These are phyloP conservation scores for Populus davidiana DNA, from an alignment of 345 rosid genomes.

Conservation along the genomic window DNA sequence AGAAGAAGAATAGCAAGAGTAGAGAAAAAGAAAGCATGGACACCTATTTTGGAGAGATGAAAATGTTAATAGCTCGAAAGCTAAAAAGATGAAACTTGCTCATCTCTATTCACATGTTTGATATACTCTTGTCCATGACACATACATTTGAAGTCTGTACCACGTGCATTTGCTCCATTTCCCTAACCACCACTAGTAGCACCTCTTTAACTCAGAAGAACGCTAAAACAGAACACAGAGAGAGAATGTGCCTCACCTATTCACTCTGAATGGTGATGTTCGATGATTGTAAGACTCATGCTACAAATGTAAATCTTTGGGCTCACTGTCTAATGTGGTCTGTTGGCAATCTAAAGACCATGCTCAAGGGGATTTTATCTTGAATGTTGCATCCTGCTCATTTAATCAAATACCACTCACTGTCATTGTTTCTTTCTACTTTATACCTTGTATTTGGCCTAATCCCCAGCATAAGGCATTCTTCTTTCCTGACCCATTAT, in stretches of 20 bases:
- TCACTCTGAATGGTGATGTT: no score
- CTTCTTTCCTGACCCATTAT: neutral
- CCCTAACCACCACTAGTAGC: no score
- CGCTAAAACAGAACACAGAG: neutral
- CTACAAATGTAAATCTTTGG: neutral
- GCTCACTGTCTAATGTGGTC: neutral
- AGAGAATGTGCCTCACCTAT: neutral
- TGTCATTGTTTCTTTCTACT: neutral
- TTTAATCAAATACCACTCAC: neutral
- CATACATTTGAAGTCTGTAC: no score
- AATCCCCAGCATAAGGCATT: neutral
- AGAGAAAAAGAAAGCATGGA: no score
- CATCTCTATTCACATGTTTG: no score
- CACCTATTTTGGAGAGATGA: no score
- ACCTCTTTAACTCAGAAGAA: no score
- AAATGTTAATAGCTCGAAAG: no score
- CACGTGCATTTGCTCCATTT: no score
- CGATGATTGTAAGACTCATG: neutral
- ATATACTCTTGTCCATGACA: no score
- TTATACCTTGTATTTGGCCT: neutral
- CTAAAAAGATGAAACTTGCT: no score
- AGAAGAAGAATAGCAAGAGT: no score
- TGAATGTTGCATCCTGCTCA: neutral
- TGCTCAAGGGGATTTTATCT: neutral
- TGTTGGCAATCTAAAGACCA: neutral